phyloP scores from a whole-genome alignment of 164 flowering plant genomes.

The Umbilicus rupestris region DNA sequence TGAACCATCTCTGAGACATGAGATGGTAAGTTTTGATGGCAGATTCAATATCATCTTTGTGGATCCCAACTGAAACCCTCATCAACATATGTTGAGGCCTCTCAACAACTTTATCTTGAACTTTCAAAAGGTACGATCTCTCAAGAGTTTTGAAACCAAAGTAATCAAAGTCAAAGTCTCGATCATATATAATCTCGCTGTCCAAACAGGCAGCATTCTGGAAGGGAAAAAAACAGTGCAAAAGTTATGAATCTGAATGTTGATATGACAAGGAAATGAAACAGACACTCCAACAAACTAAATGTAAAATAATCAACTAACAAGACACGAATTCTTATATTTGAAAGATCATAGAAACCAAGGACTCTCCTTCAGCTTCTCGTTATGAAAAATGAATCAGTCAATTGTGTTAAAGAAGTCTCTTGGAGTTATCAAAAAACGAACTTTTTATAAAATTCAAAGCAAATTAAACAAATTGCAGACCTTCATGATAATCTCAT shows the following conservation, averaged over 20 bases:
- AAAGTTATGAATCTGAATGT: too few relatives aligned
- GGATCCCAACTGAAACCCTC: slow-evolving; percentile 99
- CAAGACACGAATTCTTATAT: too few relatives aligned
- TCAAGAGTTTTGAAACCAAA: slow-evolving; percentile 99
- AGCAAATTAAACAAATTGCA: background rate
- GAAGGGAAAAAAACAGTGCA: slow-evolving; percentile 1
- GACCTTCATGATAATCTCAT: slow-evolving; percentile 93
- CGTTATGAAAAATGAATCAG: background rate
- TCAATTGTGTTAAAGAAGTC: background rate
- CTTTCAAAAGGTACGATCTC: slow-evolving; percentile 88
- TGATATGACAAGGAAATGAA: too few relatives aligned
- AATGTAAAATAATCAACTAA: too few relatives aligned
- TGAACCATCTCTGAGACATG: slow-evolving; percentile 98
- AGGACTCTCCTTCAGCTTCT: background rate
- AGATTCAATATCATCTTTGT: slow-evolving; percentile 88
- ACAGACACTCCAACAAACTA: too few relatives aligned
- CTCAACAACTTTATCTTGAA: slow-evolving; percentile 89
- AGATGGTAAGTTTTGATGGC: slow-evolving; percentile 84
- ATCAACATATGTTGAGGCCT: slow-evolving; percentile 99
- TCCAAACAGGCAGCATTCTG: slow-evolving; percentile 94
- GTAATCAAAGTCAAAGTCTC: slow-evolving; percentile 97
- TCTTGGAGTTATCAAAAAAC: background rate
- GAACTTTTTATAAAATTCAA: too few relatives aligned
- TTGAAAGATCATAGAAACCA: background rate
- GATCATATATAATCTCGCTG: slow-evolving; percentile 93